These are phyloP conservation scores for Lactuca saligna DNA, from an alignment of 129 eudicot species.

Conservation along the genomic window DNA sequence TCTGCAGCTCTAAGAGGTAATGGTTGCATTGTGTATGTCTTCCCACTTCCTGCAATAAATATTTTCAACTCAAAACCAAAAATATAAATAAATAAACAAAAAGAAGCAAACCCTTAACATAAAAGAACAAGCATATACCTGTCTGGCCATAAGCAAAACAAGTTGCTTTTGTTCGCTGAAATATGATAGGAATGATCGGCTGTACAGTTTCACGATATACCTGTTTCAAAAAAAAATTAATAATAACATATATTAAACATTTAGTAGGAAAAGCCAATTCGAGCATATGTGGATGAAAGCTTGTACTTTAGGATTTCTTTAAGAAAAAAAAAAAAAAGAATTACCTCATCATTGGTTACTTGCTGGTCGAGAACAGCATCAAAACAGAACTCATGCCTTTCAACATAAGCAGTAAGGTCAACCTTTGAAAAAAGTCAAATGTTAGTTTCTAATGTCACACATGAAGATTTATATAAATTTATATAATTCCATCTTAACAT, in stretches of 20 bases:
- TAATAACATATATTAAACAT: slow-evolving; percentile 12
- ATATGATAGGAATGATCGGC: slow-evolving; percentile 87
- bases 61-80: slow-evolving; percentile 3
- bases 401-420: slow-evolving; percentile 97
- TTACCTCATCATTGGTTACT: slow-evolving; percentile 94
- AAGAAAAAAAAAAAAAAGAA: background rate
- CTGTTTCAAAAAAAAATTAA: slow-evolving; percentile 41
- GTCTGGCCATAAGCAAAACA: slow-evolving; percentile 98
- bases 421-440: slow-evolving; percentile 53
- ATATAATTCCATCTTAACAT: slow-evolving; percentile 1
- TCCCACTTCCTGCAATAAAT: slow-evolving; percentile 77
- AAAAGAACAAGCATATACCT: slow-evolving; percentile 45
- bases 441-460: slow-evolving; percentile 23
- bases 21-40: slow-evolving; percentile 94
- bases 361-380: slow-evolving; percentile 94
- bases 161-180: slow-evolving; percentile 83
- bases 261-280: background rate
- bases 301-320: background rate
- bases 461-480: slow-evolving; percentile 10
- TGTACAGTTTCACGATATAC: slow-evolving; percentile 82
- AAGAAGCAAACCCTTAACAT: background rate
- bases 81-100: background rate
- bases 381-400: slow-evolving; percentile 92
- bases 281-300: slow-evolving; percentile 4
- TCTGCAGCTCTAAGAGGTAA: slow-evolving; percentile 93